Evolutionary conservation across 2,329 filamentous ascomycete genomes (phyloP).

Genomic region (Alternaria longipes): DNA sequence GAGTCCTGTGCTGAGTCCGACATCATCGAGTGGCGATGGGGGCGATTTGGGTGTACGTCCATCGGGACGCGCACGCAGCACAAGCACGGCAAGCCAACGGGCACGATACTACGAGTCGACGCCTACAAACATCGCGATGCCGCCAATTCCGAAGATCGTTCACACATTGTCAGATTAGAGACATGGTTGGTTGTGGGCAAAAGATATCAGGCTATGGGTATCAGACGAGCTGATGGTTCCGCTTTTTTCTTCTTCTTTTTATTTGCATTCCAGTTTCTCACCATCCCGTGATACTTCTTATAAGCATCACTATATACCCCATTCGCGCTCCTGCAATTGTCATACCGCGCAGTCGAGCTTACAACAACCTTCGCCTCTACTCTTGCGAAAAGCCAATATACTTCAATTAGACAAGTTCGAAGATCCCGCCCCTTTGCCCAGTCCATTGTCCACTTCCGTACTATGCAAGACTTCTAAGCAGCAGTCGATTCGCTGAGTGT

Average conservation of each 20-base stretch:
- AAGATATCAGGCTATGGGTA: background rate
- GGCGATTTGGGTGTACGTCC: slow-evolving; percentile 28
- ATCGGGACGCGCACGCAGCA: slow-evolving; percentile 35
- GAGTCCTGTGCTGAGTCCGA: slow-evolving; percentile 32
- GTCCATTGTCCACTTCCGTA: background rate
- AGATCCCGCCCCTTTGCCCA: background rate
- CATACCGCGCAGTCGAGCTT: background rate
- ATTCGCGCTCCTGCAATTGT: background rate
- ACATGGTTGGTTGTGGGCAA: background rate
- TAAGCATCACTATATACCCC: slow-evolving; percentile 5
- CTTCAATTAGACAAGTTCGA: background rate
- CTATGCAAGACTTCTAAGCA: background rate
- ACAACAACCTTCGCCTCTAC: background rate
- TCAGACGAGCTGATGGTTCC: background rate
- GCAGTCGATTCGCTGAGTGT: background rate
- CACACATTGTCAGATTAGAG: slow-evolving; percentile 36
- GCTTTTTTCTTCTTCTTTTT: background rate
- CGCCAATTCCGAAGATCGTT: slow-evolving; percentile 43
- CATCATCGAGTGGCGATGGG: slow-evolving; percentile 25
- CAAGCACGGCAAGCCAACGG: slow-evolving; percentile 37
- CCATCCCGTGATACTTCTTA: background rate
- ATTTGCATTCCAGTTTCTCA: background rate
- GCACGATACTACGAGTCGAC: slow-evolving; percentile 44
- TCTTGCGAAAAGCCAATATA: background rate
- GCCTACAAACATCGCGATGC: slow-evolving; percentile 28